Base-by-base conservation (phyloP, 129 eudicot species). In the Erigeron canadensis region DNA sequence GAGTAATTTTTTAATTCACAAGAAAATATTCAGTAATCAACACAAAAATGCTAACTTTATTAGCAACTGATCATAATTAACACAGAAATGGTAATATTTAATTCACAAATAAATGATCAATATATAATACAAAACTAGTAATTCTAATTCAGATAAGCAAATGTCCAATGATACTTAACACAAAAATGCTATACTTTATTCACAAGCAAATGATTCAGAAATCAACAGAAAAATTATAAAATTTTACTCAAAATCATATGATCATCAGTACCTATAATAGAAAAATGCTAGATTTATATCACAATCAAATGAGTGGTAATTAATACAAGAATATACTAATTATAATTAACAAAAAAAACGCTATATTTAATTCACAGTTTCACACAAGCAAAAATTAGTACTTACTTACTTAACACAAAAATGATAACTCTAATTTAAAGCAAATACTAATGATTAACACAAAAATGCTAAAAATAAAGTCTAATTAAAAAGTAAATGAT, bases 11-110 rank as follows among this genome's bases (percentile, higher is more conserved):
- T 28, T 28, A 28, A 28, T 28, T 28, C 34, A 28, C 34, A 28
- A 28, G 34, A 28, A 28, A 28, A 28, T 28, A 28, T 1, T 28
- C 34, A 28, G 34, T 28, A 28, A 28, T 28, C 34, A 28, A 28
- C 34, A 28, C 34, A 28, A 28, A 28, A 28, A 28, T 1, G 3
- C 34, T 28, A 28, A 28, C 1, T 28, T 1, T 28, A 28, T 28
- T 28, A 28, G 34, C 34, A 28, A 28, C 1, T 53, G 58, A 51
- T 51, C 58, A 51, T 51, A 16, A 53, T 22, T 16, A 47, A 10
- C 60, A 67, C 67, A 59, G 19, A 66, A 46, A 28, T 21, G 48
- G 6, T 7, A 56, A 56, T 21, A 67, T 45, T n/a, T 39, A 41
- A 68, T 46, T 58, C 44, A 13, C 43, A 47, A 67, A 28, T 10